A percentile compares a stretch with the other conserved stretches of the same genome.
Evolutionary conservation across 192 early-diverging fungal species (phyloP).

Genomic region (Coemansia interrupta): DNA sequence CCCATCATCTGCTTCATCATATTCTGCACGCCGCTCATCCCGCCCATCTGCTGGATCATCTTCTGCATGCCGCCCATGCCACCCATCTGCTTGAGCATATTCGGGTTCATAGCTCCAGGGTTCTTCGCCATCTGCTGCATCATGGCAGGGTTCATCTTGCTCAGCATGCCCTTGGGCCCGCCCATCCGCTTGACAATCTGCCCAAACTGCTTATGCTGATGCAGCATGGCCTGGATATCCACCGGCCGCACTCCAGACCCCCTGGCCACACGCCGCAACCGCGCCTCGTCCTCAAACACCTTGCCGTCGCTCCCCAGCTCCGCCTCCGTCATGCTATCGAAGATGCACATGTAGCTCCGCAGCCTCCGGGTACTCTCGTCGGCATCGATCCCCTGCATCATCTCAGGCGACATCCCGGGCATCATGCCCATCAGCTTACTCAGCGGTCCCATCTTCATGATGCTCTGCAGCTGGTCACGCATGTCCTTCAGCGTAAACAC

Average conservation of each 20-base stretch:
- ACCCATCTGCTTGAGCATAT: constrained; percentile 80
- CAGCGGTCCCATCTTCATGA: constrained; percentile 86
- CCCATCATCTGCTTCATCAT: constrained; percentile 70
- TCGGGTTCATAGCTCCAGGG: constrained; percentile 60
- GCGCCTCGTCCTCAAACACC: constrained; percentile 69
- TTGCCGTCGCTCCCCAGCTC: constrained; percentile 88
- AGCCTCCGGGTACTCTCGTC: constrained; percentile 61
- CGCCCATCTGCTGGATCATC: constrained; percentile 55
- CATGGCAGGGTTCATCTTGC: constrained; percentile 58
- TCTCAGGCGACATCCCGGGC: constrained; percentile 66
- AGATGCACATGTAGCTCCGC: constrained; percentile 81
- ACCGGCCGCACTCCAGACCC: constrained; percentile 79
- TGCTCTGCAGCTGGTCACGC: constrained; percentile 88
- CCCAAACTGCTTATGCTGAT: constrained; percentile 73
- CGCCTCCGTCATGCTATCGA: constrained; percentile 91
- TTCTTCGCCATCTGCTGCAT: constrained; percentile 64
- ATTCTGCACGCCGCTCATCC: constrained; percentile 56
- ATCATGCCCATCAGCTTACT: constrained; percentile 88
- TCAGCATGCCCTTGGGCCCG: constrained; percentile 79
- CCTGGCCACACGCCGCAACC: constrained; percentile 75
- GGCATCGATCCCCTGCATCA: constrained; percentile 58
- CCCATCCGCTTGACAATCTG: constrained; percentile 92
- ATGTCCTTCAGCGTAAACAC: constrained; percentile 89
- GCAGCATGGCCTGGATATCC: constrained; percentile 81
- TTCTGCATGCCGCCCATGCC: constrained; percentile 55